Conservation (phyloP, 192 early-diverging fungal species). For the Bifiguratus adelaidae region DNA sequence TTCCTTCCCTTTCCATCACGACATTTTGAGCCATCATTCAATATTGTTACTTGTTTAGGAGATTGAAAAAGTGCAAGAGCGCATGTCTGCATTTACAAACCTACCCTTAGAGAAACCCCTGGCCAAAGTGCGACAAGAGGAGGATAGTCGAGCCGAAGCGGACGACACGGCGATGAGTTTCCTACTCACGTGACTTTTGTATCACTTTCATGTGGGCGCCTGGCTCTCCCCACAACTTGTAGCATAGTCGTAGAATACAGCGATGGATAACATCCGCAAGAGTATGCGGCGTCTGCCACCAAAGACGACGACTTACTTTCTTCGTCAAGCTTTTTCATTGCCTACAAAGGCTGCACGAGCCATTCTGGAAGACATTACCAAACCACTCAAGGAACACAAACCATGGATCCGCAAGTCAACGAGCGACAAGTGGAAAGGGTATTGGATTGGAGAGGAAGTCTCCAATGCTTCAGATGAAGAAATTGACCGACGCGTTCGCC, state of each 20-base stretch:
- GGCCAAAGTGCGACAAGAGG: too few species aligned
- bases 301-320: slow-evolving; percentile 14
- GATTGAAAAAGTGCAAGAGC: not conserved
- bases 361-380: slow-evolving; percentile 19
- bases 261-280: slow-evolving; percentile 14
- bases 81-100: too few species aligned
- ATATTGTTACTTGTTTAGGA: not conserved
- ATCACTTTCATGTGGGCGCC: too few species aligned
- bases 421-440: slow-evolving; percentile 16
- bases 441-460: slow-evolving; percentile 24
- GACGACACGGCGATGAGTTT: too few species aligned
- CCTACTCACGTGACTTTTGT: too few species aligned
- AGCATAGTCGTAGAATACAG: too few species aligned
- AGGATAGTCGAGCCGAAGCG: too few species aligned
- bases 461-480: not conserved
- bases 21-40: not conserved
- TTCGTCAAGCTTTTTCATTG: slow-evolving; percentile 18
- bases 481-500: slow-evolving; percentile 5
- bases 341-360: slow-evolving; percentile 21
- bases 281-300: slow-evolving; percentile 20
- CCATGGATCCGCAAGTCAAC: slow-evolving; percentile 18
- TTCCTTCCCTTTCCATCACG: not conserved
- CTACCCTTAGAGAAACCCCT: too few species aligned
- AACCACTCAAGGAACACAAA: slow-evolving; percentile 15
- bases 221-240: too few species aligned